phyloP scores from a whole-genome alignment of 208 protist genomes.

The Leishmania arabica region DNA sequence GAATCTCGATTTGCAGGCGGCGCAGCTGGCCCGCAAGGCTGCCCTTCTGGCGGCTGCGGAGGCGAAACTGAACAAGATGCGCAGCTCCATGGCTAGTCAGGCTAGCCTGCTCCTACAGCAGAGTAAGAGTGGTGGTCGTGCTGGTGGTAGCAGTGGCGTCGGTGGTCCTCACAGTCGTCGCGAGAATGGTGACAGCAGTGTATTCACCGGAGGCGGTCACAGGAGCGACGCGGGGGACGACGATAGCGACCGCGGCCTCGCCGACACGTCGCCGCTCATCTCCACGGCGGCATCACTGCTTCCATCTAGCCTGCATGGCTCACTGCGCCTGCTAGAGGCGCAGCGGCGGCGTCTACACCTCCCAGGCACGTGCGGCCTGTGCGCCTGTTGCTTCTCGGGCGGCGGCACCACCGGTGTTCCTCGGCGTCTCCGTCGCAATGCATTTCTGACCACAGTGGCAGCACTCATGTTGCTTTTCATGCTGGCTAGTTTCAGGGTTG shows the following conservation, averaged over 20 bases:
- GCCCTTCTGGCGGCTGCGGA: conserved; percentile 51
- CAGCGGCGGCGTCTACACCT: conserved; percentile 23
- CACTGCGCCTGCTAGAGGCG: conserved; percentile 18
- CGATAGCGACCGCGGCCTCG: conserved; percentile 10
- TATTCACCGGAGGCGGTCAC: conserved; percentile 4
- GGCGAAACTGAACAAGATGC: conserved; percentile 58
- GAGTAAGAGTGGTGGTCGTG: neutral
- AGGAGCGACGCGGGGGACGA: neutral
- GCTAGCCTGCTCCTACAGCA: conserved; percentile 53
- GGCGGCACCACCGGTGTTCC: conserved; percentile 10
- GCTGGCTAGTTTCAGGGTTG: neutral
- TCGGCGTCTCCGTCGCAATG: conserved; percentile 12
- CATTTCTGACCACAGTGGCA: conserved; percentile 10
- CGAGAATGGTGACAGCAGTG: neutral
- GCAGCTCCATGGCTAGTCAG: conserved; percentile 60
- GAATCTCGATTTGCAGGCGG: conserved; percentile 18
- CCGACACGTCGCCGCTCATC: conserved; percentile 24
- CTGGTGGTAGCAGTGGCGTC: neutral
- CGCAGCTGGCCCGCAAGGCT: conserved; percentile 40
- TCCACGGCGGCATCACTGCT: conserved; percentile 26
- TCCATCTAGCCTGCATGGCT: conserved; percentile 20
- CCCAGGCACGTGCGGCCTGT: conserved; percentile 17
- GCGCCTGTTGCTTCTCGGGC: conserved; percentile 27
- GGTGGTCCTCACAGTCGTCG: neutral
- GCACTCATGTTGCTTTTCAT: conserved; percentile 21